Evolutionary conservation across 1,139 yeast genomes (phyloP).

Genomic region (Ogataea hybrid): DNA sequence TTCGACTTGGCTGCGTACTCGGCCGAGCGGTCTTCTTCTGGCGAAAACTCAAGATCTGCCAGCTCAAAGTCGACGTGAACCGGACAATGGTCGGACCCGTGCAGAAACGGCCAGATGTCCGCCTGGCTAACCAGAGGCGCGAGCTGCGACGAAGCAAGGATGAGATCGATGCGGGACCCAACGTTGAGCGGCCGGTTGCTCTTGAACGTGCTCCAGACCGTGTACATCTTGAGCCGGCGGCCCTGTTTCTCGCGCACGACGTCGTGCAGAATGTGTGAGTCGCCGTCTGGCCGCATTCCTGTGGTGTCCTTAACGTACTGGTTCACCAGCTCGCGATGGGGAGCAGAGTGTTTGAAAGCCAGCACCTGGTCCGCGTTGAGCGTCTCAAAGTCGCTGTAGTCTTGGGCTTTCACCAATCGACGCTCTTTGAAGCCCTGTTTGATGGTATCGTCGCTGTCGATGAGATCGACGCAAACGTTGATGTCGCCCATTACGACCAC

Average conservation of each 20-base stretch:
- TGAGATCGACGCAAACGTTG: constrained; percentile 73
- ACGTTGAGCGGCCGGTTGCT: constrained; percentile 79
- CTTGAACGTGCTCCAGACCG: constrained; percentile 87
- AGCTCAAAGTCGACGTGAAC: constrained; percentile 64
- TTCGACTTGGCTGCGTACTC: constrained; percentile 20
- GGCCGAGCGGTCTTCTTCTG: constrained; percentile 9
- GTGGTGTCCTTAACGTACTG: constrained; percentile 27
- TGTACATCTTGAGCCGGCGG: constrained; percentile 63
- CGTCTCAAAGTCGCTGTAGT: constrained; percentile 41
- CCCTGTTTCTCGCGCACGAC: constrained; percentile 61
- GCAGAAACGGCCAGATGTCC: constrained; percentile 63
- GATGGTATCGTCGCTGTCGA: constrained; percentile 77
- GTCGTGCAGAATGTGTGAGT: constrained; percentile 41
- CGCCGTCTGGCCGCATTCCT: constrained; percentile 16
- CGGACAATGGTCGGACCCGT: constrained; percentile 97
- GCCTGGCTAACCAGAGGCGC: constrained; percentile 41
- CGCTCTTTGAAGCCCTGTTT: constrained; percentile 40
- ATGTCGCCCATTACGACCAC: constrained; percentile 87
- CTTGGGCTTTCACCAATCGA: constrained; percentile 19
- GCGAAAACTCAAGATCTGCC: constrained; percentile 6
- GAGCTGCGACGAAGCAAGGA: constrained; percentile 47
- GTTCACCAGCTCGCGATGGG: constrained; percentile 24
- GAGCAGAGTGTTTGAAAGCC: constrained; percentile 24
- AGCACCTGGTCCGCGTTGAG: constrained; percentile 36
- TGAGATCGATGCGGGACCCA: constrained; percentile 86